Base-by-base conservation (phyloP, 2,329 filamentous ascomycete genomes). In the Clonostachys solani region DNA sequence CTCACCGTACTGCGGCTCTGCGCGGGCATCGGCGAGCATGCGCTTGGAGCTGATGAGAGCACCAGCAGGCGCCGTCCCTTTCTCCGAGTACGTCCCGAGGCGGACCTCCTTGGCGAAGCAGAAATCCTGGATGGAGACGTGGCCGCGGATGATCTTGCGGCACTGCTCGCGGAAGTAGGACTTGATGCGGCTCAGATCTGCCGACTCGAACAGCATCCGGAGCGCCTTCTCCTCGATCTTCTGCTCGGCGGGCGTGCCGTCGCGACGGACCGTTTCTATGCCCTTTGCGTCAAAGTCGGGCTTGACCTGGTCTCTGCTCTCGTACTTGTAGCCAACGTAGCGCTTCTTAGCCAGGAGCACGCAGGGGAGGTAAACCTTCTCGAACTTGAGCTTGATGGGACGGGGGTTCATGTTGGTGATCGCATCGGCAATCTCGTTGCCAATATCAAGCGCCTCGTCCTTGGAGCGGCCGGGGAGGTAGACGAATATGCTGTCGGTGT, bases 241-340 rank as follows among this genome's bases (percentile, higher is more conserved):
- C 62, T 97, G 92, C 66, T 96, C 90, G 0, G 92, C 92, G 0
- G 92, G 92, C 1, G 92, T 97, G 37, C 94, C 94, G 62, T 99
- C 94, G 43, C 94, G 82, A 2, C 95, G 84, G 8, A 99, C 92
- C 0, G 95, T 99, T 72, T 99, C 95, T 53, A 97, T 99, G 33
- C 95, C 94, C 66, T 99, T 99, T 48, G 94, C 95, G 62, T 99
- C 95, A 54, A 97, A 97, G 2, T 95, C 88, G 1, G 94, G 92
- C 54, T 84, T 82, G 9, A 64, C 71, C 61, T 99, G 94, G 15
- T 78, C 74, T 36, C 79, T 80, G 54, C 76, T 81, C 61, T 99
- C 94, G 68, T 95, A 99, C 63, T 96, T 96, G 75, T 96, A 96
- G 6, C 95, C 95, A 5, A 97, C 95, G 57, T 99, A 99, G 47